These are phyloP conservation scores for Mycena polygramma DNA, from an alignment of 768 basidiomycete species.

Conservation along the genomic window DNA sequence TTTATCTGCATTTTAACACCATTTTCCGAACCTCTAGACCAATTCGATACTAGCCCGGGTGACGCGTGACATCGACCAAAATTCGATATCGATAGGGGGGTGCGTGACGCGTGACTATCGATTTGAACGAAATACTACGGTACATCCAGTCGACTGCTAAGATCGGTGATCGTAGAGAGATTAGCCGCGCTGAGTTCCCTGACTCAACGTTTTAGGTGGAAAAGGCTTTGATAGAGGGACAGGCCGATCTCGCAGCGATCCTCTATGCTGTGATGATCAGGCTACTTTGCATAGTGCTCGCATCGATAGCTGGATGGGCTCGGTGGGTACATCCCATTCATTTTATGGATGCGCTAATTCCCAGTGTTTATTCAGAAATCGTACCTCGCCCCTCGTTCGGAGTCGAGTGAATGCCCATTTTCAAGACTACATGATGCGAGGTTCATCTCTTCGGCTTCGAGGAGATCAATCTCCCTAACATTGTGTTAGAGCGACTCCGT, in stretches of 20 bases:
- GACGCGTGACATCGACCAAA: no score
- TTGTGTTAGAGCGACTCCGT: conserved; percentile 1
- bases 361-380: not conserved
- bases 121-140: no score
- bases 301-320: not conserved
- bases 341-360: not conserved
- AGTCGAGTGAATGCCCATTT: conserved; percentile 14
- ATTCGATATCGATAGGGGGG: no score
- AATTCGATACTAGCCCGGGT: no score
- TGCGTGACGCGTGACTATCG: no score
- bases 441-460: not conserved
- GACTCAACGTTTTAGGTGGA: conserved; percentile 16
- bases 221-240: not conserved
- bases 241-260: conserved; percentile 3
- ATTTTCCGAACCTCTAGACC: no score
- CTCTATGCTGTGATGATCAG: not conserved
- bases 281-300: not conserved
- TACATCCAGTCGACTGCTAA: not conserved
- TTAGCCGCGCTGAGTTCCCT: not conserved
- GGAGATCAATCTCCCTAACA: not conserved
- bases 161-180: conserved; percentile 3
- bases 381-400: not conserved
- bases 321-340: conserved; percentile 1
- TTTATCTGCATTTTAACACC: no score
- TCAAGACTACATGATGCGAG: conserved; percentile 16